Conservation (phyloP, 257 asterid species). For the Phtheirospermum japonicum region DNA sequence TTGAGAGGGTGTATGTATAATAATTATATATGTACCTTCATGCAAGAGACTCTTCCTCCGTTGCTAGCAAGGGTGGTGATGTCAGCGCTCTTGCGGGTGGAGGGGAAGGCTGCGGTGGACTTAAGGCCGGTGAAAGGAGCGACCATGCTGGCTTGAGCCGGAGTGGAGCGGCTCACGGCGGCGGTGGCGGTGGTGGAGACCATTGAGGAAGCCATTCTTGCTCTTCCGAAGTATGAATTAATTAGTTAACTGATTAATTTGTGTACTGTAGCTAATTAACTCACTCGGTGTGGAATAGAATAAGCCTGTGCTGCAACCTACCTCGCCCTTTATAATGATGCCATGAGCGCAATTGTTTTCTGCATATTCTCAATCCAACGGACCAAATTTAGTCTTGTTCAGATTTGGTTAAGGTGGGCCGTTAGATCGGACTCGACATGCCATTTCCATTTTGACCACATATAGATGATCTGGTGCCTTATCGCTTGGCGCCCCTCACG, state of each 20-base stretch:
- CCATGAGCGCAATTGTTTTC: background rate
- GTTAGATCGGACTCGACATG: too few relatives aligned
- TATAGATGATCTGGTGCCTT: background rate
- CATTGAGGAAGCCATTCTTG: background rate
- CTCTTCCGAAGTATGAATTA: too few relatives aligned
- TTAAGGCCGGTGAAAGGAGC: conserved; percentile 33
- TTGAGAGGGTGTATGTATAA: too few relatives aligned
- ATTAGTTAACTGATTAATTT: too few relatives aligned
- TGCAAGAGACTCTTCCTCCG: conserved; percentile 55
- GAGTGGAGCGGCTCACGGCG: background rate
- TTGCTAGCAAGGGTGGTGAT: conserved; percentile 42
- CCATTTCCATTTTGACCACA: background rate
- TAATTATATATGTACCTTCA: conserved; percentile 35
- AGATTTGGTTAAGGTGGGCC: too few relatives aligned
- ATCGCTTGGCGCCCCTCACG: background rate
- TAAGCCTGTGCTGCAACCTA: background rate
- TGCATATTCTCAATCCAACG: background rate
- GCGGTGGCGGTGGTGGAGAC: background rate
- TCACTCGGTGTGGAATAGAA: background rate
- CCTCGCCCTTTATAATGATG: background rate
- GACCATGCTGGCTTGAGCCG: background rate
- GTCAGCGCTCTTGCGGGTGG: conserved; percentile 28
- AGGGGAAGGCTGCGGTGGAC: conserved; percentile 34
- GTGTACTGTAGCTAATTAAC: too few relatives aligned
- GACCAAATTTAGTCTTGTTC: background rate